These are phyloP conservation scores for Ilyonectria robusta DNA, from an alignment of 2,329 filamentous ascomycete species.

Conservation along the genomic window DNA sequence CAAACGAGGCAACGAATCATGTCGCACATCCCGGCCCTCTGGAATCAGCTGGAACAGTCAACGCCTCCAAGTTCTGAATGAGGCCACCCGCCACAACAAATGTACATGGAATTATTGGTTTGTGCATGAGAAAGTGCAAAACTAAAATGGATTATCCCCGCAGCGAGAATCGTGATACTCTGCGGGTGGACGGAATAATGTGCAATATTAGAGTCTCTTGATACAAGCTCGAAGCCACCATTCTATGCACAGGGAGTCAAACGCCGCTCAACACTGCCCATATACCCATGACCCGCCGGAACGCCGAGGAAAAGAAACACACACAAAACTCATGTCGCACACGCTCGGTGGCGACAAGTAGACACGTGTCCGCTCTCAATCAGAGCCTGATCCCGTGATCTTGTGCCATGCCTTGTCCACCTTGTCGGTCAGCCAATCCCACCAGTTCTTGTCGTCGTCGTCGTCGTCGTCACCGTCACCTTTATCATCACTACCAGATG, in stretches of 20 bases:
- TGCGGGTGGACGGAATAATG: neutral
- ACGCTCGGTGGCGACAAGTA: neutral
- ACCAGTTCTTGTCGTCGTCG: slow-evolving; percentile 56
- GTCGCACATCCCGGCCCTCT: neutral
- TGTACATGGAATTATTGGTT: slow-evolving; percentile 1
- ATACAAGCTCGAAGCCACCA: slow-evolving; percentile 2
- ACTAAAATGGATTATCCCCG: slow-evolving; percentile 1
- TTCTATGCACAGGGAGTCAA: slow-evolving; percentile 16
- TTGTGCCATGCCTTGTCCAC: slow-evolving; percentile 63
- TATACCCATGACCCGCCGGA: slow-evolving; percentile 12
- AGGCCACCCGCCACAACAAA: slow-evolving; percentile 15
- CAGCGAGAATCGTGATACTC: neutral
- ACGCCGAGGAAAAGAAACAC: slow-evolving; percentile 18
- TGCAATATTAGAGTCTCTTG: slow-evolving; percentile 10
- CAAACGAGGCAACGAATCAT: slow-evolving; percentile 25
- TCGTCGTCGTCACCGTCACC: slow-evolving; percentile 43
- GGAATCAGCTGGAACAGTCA: neutral
- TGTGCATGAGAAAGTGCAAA: slow-evolving; percentile 14
- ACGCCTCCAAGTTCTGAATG: neutral
- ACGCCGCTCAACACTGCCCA: slow-evolving; percentile 21
- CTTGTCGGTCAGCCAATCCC: slow-evolving; percentile 67
- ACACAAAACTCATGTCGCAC: slow-evolving; percentile 7
- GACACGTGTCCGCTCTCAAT: slow-evolving; percentile 16
- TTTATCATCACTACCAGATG: slow-evolving; percentile 31
- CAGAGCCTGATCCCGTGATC: slow-evolving; percentile 50